Conservation (phyloP, 805 yeast genomes). For the Lipomyces chichibuensis region DNA sequence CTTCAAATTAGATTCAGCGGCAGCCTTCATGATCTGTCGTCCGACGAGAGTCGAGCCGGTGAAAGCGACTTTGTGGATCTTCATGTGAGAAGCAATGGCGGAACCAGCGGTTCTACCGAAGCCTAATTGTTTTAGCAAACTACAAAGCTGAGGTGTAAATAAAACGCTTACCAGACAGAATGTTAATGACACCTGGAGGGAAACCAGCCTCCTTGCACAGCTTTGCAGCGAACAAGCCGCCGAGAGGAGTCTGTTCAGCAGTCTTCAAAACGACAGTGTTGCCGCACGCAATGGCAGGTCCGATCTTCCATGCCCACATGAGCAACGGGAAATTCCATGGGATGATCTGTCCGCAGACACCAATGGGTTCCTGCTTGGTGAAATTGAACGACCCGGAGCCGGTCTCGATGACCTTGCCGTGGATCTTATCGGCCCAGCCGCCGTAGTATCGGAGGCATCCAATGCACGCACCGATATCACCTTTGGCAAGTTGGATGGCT, state of each 20-base stretch:
- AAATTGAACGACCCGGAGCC: slow-evolving; percentile 73
- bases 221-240: slow-evolving; percentile 75
- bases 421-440: slow-evolving; percentile 88
- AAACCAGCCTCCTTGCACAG: slow-evolving; percentile 79
- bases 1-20: slow-evolving; percentile 81
- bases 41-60: slow-evolving; percentile 96
- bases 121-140: slow-evolving; percentile 42
- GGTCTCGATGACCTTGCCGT: slow-evolving; percentile 75
- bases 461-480: slow-evolving; percentile 73
- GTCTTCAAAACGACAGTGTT: slow-evolving; percentile 85
- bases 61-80: slow-evolving; percentile 87
- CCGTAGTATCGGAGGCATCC: slow-evolving; percentile 80
- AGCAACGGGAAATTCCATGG: slow-evolving; percentile 97
- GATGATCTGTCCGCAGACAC: slow-evolving; percentile 93
- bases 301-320: slow-evolving; percentile 94
- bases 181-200: slow-evolving; percentile 89
- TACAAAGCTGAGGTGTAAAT: not conserved
- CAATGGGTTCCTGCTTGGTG: slow-evolving; percentile 86
- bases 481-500: slow-evolving; percentile 60
- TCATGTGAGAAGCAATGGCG: slow-evolving; percentile 74
- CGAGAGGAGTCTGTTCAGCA: slow-evolving; percentile 89
- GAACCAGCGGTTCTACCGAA: slow-evolving; percentile 84
- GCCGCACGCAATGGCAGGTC: slow-evolving; percentile 91
- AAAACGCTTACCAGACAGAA: slow-evolving; percentile 59
- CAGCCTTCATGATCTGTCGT: slow-evolving; percentile 74